Conservation (phyloP, 192 early-diverging fungal species). For the Mycoemilia scoparia region DNA sequence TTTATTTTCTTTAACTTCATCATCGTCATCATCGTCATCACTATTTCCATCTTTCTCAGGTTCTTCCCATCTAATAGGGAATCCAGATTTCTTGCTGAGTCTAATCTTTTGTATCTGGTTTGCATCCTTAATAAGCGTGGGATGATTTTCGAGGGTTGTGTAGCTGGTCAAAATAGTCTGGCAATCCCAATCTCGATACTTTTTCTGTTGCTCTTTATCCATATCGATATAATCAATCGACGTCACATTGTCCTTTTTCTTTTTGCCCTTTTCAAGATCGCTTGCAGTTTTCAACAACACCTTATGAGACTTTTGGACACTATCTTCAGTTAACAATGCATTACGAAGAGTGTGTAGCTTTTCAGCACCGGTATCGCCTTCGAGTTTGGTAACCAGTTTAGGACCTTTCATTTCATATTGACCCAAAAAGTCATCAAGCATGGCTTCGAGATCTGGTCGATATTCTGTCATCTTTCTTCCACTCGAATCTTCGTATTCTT, state of each 20-base stretch:
- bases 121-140: slow-evolving; percentile 57
- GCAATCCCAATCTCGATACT: slow-evolving; percentile 66
- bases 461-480: slow-evolving; percentile 33
- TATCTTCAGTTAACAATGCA: slow-evolving; percentile 20
- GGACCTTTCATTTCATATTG: slow-evolving; percentile 58
- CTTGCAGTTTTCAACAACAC: slow-evolving; percentile 10
- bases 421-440: slow-evolving; percentile 57
- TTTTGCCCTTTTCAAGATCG: slow-evolving; percentile 8
- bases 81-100: slow-evolving; percentile 51
- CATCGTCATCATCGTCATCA: slow-evolving; percentile 4
- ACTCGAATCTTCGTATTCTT: slow-evolving; percentile 30
- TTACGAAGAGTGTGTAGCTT: slow-evolving; percentile 42
- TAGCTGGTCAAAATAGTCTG: slow-evolving; percentile 80
- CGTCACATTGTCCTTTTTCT: slow-evolving; percentile 16
- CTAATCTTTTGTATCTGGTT: slow-evolving; percentile 34
- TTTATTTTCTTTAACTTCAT: slow-evolving; percentile 30
- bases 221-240: slow-evolving; percentile 33
- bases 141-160: slow-evolving; percentile 89
- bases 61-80: slow-evolving; percentile 35
- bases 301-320: slow-evolving; percentile 19
- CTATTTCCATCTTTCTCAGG: slow-evolving; percentile 10
- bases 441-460: slow-evolving; percentile 52
- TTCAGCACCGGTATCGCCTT: slow-evolving; percentile 39
- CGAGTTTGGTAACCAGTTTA: slow-evolving; percentile 42
- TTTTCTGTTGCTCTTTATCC: slow-evolving; percentile 33